Evolutionary conservation across 306 rosid genomes (phyloP), one percentile per base, ranked within the genome.

Genomic region (Gastrolobium bilobum): DNA sequence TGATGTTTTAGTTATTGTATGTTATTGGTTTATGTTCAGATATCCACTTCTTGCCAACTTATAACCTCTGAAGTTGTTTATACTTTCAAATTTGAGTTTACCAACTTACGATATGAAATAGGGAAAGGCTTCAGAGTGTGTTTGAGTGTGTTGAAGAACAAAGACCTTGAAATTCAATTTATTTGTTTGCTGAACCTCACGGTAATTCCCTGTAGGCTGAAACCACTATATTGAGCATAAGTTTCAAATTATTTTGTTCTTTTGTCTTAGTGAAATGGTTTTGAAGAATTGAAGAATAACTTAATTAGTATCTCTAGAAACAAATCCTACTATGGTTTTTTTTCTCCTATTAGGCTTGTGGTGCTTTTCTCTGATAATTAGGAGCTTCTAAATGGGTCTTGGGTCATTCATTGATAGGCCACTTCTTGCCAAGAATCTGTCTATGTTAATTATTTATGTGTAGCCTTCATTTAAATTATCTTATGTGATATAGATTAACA

Each of bases 1-100:
- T 50, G 38, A 51, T 52, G 71, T 83, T 60, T 68, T 33, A 43
- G 20, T 68, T 54, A 79, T 34, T 46, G 58, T 53, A 35, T 69
- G 44, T 42, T 42, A 46, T 44, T 29, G 51, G 35, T n/a, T 39
- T 40, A 57, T 52, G 51, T 67, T 50, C 37, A 59, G 44, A 68
- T 64, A 64, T 76, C 73, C 71, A 26, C 79, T 69, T 44, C 37
- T 14, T 76, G 69, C 58, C 46, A 39, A 37, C 4, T 53, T 26
- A 31, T 58, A 35, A 68, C 40, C 40, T 58, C 7, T 31, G 31
- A 47, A 30, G 6, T 37, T 58, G 65, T 75, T 40, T 29, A 5
- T 31, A 47, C 62, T 33, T 65, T 7, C 35, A 48, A 34, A 1
- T 33, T 40, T 72, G 51, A 29, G 53, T 2, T 8, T 63, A 38